Conservation (phyloP, 1,139 yeast genomes). For the Arxiozyma telluris region DNA sequence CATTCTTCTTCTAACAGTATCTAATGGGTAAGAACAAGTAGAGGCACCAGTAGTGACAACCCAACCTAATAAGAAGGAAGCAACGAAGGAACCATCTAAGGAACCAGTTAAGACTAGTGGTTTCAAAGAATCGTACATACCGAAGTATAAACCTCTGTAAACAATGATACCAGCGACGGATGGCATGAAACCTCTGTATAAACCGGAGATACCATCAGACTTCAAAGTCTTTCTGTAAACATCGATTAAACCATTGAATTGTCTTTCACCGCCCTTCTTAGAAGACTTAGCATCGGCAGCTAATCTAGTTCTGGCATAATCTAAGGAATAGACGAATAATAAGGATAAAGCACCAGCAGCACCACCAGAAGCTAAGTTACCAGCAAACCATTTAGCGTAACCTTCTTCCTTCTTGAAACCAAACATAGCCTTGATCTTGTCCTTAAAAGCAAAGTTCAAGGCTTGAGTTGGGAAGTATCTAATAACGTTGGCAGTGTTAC, state of each 20-base stretch:
- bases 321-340: constrained; percentile 8
- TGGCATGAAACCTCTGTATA: constrained; percentile 15
- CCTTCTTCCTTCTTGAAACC: constrained; percentile 11
- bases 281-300: constrained; percentile 9
- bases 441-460: constrained; percentile 14
- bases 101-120: constrained; percentile 12
- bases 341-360: constrained; percentile 8
- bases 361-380: constrained; percentile 9
- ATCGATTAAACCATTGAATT: constrained; percentile 13
- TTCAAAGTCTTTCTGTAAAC: constrained; percentile 14
- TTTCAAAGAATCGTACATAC: constrained; percentile 13
- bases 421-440: constrained; percentile 12
- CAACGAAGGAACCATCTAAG: constrained; percentile 13
- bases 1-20: constrained; percentile 17
- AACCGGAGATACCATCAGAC: constrained; percentile 13
- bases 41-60: constrained; percentile 15
- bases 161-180: constrained; percentile 14
- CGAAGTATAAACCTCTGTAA: constrained; percentile 15
- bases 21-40: constrained; percentile 15
- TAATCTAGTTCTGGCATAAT: constrained; percentile 11
- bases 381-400: constrained; percentile 8
- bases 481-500: constrained; percentile 14
- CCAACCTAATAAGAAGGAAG: constrained; percentile 16
- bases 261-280: constrained; percentile 9
- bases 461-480: constrained; percentile 17